These are phyloP conservation scores for Vaccinium myrtillus DNA, from an alignment of 148 eudicot genomes.

Conservation along the genomic window DNA sequence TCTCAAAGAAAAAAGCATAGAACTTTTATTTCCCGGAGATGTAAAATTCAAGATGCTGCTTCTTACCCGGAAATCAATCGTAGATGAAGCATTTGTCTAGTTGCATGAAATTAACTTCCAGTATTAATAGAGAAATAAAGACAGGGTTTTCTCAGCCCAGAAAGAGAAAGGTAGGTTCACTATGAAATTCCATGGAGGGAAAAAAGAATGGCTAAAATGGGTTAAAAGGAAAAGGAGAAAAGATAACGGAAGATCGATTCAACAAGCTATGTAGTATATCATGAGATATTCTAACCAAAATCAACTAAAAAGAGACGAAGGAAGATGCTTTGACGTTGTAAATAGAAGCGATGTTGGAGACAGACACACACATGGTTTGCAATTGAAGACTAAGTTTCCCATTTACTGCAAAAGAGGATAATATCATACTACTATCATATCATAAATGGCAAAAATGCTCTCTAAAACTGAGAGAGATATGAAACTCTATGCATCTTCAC, in stretches of 20 bases:
- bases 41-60: not conserved
- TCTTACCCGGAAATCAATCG: not conserved
- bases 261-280: not conserved
- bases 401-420: not conserved
- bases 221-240: not conserved
- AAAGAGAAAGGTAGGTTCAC: not conserved
- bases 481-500: constrained; percentile 7
- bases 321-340: not conserved
- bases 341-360: not conserved
- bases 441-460: not conserved
- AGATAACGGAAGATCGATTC: not conserved
- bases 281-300: not conserved
- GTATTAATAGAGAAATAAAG: not conserved
- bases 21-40: not conserved
- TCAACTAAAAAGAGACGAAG: not conserved
- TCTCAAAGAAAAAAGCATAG: not conserved
- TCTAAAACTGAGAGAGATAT: constrained; percentile 17
- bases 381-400: not conserved
- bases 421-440: not conserved
- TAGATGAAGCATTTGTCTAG: not conserved
- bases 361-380: not conserved
- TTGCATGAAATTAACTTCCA: not conserved
- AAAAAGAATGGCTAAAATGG: constrained; percentile 8
- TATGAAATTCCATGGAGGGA: not conserved
- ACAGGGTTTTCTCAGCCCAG: not conserved